Evolutionary conservation across 2,329 filamentous ascomycete species (phyloP).

Genomic region (Paramyrothecium roridum): DNA sequence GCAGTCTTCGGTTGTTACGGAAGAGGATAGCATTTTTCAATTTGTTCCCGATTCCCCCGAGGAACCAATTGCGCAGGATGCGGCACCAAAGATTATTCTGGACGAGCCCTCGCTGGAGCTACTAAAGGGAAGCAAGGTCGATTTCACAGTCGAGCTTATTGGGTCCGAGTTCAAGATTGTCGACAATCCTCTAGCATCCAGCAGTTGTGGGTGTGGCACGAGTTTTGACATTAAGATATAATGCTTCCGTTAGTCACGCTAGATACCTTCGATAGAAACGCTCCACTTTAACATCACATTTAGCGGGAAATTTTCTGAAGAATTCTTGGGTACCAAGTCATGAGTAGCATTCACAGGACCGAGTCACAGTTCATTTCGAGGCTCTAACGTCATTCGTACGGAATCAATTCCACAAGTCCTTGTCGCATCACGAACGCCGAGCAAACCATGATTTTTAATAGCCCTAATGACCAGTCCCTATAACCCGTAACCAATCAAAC

Average conservation of each 20-base stretch:
- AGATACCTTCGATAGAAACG: slow-evolving; percentile 6
- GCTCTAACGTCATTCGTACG: slow-evolving; percentile 37
- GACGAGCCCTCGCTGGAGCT: slow-evolving; percentile 85
- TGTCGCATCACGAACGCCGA: slow-evolving; percentile 39
- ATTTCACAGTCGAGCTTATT: slow-evolving; percentile 95
- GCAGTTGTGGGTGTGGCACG: slow-evolving; percentile 94
- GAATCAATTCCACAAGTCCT: slow-evolving; percentile 34
- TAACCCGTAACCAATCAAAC: slow-evolving; percentile 12
- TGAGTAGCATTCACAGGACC: slow-evolving; percentile 1
- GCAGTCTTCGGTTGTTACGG: slow-evolving; percentile 38
- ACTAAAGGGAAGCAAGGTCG: slow-evolving; percentile 89
- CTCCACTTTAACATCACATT: slow-evolving; percentile 13
- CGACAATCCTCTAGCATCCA: slow-evolving; percentile 87
- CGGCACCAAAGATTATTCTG: slow-evolving; percentile 75
- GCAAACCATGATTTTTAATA: slow-evolving; percentile 33
- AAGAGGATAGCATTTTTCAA: slow-evolving; percentile 88
- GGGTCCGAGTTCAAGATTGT: slow-evolving; percentile 88
- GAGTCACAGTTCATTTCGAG: slow-evolving; percentile 24
- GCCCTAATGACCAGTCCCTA: slow-evolving; percentile 22
- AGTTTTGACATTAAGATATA: slow-evolving; percentile 89
- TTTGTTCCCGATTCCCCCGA: slow-evolving; percentile 52
- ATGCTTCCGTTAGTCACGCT: slow-evolving; percentile 1
- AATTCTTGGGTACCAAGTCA: neutral
- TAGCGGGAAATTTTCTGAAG: neutral
- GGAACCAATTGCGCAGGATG: slow-evolving; percentile 19